Evolutionary conservation across 2,329 filamentous ascomycete species (phyloP).

Genomic region (Xylariaceae sp.): DNA sequence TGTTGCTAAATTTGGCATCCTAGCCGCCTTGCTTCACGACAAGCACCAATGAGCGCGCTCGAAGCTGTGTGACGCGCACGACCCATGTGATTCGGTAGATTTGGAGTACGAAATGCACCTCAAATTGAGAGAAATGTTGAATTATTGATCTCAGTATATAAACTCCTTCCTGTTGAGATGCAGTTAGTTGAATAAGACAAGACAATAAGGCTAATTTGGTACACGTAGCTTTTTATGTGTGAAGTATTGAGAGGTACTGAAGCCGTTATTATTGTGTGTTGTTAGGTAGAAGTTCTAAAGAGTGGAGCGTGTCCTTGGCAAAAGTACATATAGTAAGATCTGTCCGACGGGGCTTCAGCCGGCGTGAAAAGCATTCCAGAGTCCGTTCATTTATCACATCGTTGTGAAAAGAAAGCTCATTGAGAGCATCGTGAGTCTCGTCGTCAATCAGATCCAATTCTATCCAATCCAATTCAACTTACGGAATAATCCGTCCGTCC

Average conservation of each 20-base stretch:
- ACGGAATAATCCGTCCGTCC: not conserved
- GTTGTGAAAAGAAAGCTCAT: too few species aligned
- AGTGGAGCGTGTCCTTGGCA: too few species aligned
- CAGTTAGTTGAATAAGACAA: too few species aligned
- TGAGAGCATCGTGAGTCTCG: not conserved
- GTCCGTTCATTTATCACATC: too few species aligned
- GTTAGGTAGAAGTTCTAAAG: too few species aligned
- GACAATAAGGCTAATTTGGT: too few species aligned
- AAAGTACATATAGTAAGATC: too few species aligned
- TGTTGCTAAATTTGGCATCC: not conserved
- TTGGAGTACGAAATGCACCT: not conserved
- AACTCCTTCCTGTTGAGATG: too few species aligned
- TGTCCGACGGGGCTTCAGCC: not conserved
- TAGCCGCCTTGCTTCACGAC: not conserved
- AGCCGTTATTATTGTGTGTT: too few species aligned
- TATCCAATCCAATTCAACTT: not conserved
- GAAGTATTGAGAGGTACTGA: too few species aligned
- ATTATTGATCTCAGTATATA: too few species aligned
- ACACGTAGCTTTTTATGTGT: too few species aligned
- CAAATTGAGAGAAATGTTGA: not conserved
- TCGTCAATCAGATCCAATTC: not conserved
- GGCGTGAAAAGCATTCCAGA: not conserved
- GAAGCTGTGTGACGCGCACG: not conserved
- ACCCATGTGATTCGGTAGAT: not conserved
- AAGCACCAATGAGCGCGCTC: not conserved